Evolutionary conservation across 495 filamentous ascomycete species (phyloP), one percentile per base, ranked within the genome.

Genomic region (Trichoderma orchidacearum): DNA sequence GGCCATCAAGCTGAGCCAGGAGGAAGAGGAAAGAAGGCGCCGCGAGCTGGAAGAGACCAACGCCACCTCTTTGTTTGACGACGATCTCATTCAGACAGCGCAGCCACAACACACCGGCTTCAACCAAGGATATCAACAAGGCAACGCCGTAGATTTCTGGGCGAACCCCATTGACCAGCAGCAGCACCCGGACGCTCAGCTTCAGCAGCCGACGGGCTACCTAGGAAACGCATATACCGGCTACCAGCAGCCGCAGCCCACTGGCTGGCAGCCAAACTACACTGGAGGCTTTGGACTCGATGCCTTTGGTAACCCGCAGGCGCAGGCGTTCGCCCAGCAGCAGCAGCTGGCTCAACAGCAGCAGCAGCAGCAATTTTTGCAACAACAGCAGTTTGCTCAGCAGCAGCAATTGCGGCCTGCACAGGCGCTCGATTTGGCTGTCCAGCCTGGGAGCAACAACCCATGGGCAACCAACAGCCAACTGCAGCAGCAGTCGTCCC

Each of bases 91-190:
- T 6, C 77, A 80, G 59, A 76, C 72, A 29, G 66, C 69, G 13
- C 82, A 82, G 58, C 79, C 87, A 48, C 90, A 95, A 72, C 81
- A 82, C 29, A 95, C 90, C 7, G 86, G 87, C 3, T 90, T 85
- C 73, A 96, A 96, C 68, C 91, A 95, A 70, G 90, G 92, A 36
- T 99, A 97, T 64, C 89, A 96, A 71, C 94, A 99, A 70, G 91
- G 95, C 63, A 81, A 82, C 56, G 87, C 88, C 8, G 94, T 99
- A 28, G 94, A 99, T 68, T 96, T 91, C 83, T 90, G 89, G 58
- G 94, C 92, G 27, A 99, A 99, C 70, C 89, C 89, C 15, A 84
- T 96, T 58, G 81, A 86, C 17, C 81, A 81, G 67, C 76, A 67
- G 60, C 79, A 82, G 61, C 80, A 85, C n/a, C 81, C 81, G 67